Base-by-base conservation (phyloP, 2,329 filamentous ascomycete species). In the Fusarium vanettenii region DNA sequence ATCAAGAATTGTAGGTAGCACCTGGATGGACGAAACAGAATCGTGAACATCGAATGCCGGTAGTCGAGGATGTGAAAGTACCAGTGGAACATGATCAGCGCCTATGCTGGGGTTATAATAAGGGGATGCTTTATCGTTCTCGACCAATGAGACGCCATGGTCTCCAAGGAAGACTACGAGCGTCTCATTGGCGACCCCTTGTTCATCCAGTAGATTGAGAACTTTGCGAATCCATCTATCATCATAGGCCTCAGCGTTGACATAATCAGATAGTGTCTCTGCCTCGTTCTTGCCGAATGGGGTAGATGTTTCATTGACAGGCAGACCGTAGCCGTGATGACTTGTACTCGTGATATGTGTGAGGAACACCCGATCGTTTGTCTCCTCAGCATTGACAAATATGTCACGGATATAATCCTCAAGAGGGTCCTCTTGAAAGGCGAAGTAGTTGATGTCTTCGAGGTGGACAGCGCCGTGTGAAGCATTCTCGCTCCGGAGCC, bases 281-380 rank as follows among this genome's bases (percentile, higher is more conserved):
- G 39, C 20, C 20, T 31, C n/a, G 8, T 64, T 41, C 27, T 57
- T 48, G 6, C 29, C 16, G 16, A 39, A 64, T 25, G 37, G 11
- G 1, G 60, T 75, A 56, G 79, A 81, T 35, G 31, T 57, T 18
- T 57, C 55, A 9, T n/a, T n/a, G 31, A 25, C n/a, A 18, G 55
- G 55, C 13, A 2, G 79, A 73, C 55, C 55, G 18, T 57, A 57
- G 3, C 31, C 55, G 48, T 80, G 78, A 50, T 82, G 80, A 0
- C 75, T 78, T 9, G 79, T 81, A 57, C 80, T 79, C 4, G 81
- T 82, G 1, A 82, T 61, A 59, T 82, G 81, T 1, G 79, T 75
- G 16, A 82, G 68, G 33, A 82, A 82, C 1, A 82, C 56, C 7
- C 81, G 74, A 61, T 81, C 76, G 16, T 81, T 74, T 16, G 79